These are phyloP conservation scores for Aspergillus fumigatus DNA, from an alignment of 2,329 filamentous ascomycete species.

Conservation along the genomic window DNA sequence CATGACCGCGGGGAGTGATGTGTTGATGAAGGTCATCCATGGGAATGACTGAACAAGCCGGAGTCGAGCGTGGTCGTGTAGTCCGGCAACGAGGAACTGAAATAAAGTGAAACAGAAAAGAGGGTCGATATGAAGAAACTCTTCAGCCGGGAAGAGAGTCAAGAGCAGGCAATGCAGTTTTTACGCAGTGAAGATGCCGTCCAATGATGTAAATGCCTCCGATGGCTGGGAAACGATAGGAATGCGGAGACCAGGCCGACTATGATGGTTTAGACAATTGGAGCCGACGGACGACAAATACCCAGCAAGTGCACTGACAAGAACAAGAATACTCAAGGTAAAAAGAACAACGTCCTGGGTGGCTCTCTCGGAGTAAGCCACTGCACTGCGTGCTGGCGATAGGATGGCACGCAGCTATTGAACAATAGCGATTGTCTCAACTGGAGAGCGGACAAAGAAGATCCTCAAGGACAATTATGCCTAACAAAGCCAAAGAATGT, in stretches of 20 bases:
- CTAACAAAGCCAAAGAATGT: slow-evolving; percentile 5
- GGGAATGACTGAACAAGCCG: slow-evolving; percentile 10
- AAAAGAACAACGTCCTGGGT: neutral
- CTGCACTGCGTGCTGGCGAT: neutral
- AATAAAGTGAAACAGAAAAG: slow-evolving; percentile 1
- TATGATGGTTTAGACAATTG: neutral
- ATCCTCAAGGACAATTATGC: slow-evolving; percentile 2
- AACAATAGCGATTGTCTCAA: slow-evolving; percentile 1
- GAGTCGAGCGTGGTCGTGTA: slow-evolving; percentile 4
- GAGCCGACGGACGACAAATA: slow-evolving; percentile 1
- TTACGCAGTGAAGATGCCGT: slow-evolving; percentile 4
- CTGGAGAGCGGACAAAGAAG: slow-evolving; percentile 3
- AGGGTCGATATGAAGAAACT: neutral
- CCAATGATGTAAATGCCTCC: slow-evolving; percentile 9
- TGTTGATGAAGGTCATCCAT: slow-evolving; percentile 25
- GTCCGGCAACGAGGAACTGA: neutral
- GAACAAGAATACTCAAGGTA: neutral
- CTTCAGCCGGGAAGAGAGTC: neutral
- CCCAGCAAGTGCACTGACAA: neutral
- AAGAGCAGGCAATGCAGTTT: slow-evolving; percentile 2
- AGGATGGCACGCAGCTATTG: neutral
- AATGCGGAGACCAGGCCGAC: slow-evolving; percentile 13
- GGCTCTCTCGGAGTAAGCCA: neutral
- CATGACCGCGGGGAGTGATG: slow-evolving; percentile 22
- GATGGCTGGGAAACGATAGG: slow-evolving; percentile 20